phyloP scores from a whole-genome alignment of 2,329 filamentous ascomycete species.

The Diaporthe citrichinensis region DNA sequence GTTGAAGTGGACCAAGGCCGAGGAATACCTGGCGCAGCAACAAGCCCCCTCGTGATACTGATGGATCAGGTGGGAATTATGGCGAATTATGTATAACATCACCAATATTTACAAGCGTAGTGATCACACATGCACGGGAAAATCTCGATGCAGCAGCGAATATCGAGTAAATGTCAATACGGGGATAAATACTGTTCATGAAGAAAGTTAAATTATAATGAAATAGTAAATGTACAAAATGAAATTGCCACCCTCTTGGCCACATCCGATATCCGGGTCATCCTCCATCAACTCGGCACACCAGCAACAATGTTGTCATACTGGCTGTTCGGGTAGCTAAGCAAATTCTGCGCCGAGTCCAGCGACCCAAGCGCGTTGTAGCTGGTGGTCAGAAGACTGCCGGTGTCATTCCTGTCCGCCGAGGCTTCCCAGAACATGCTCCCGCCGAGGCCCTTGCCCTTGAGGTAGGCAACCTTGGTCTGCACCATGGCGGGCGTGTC shows the following conservation, averaged over 20 bases:
- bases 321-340: constrained; percentile 66
- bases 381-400: constrained; percentile 71
- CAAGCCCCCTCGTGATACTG: background rate
- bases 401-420: constrained; percentile 71
- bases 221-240: background rate
- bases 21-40: constrained; percentile 31
- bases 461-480: constrained; percentile 77
- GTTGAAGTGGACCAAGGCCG: constrained; percentile 41
- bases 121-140: background rate
- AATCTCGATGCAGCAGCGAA: background rate
- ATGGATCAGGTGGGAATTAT: too few species aligned
- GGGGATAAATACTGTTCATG: background rate
- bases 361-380: constrained; percentile 59
- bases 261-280: background rate
- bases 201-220: background rate
- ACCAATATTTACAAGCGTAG: background rate
- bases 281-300: constrained; percentile 41
- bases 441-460: constrained; percentile 74
- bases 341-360: constrained; percentile 62
- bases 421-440: constrained; percentile 91
- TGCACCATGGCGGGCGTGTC: constrained; percentile 73
- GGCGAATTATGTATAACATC: background rate
- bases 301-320: constrained; percentile 68
- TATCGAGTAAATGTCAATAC: too few species aligned
- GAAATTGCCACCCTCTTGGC: background rate